Conservation (phyloP, 495 filamentous ascomycete species). For the Hypomontagnella monticulosa region DNA sequence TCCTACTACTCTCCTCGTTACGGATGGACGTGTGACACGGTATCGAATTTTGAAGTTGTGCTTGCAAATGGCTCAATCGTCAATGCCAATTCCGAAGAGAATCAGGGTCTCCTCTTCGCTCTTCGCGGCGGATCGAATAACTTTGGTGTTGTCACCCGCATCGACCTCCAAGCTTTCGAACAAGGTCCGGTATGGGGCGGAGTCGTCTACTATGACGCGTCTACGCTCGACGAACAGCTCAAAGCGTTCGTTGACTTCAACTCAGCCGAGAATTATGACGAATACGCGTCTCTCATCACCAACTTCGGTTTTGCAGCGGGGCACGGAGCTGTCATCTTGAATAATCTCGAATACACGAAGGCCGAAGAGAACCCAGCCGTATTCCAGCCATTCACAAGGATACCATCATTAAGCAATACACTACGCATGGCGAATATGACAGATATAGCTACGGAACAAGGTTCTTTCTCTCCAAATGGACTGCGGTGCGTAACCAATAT, state of each 20-base stretch:
- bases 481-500: constrained; percentile 12
- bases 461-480: constrained; percentile 1
- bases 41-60: constrained; percentile 61
- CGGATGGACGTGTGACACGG: constrained; percentile 64
- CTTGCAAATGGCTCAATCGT: constrained; percentile 62
- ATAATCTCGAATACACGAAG: constrained; percentile 24
- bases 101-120: constrained; percentile 67
- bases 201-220: neutral
- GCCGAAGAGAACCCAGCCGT: constrained; percentile 11
- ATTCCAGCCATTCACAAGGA: neutral
- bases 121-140: constrained; percentile 60
- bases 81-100: constrained; percentile 56
- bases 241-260: constrained; percentile 25
- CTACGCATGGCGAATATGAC: neutral
- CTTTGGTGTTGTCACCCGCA: constrained; percentile 37
- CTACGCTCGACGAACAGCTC: constrained; percentile 24
- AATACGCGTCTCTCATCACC: constrained; percentile 17
- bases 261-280: constrained; percentile 29
- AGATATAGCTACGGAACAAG: constrained; percentile 1
- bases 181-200: constrained; percentile 57
- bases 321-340: constrained; percentile 13
- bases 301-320: neutral
- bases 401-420: neutral
- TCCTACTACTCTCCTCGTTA: constrained; percentile 55
- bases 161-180: constrained; percentile 60